Conservation (phyloP, 768 basidiomycete species). For the Lentinus tigrinus region DNA sequence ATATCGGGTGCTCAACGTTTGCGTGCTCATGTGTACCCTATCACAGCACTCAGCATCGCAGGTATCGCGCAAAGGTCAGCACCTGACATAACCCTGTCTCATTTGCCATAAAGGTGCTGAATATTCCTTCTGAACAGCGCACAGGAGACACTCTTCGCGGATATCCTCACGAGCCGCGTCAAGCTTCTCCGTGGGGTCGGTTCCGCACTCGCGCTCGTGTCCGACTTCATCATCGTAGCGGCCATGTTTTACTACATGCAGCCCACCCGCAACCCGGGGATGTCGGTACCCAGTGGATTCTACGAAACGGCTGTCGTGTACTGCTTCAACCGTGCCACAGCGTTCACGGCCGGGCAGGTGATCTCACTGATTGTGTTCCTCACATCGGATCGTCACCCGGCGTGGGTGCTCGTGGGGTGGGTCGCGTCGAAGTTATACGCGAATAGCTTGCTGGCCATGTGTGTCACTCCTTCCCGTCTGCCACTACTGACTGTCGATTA, state of each 20-base stretch:
- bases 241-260: conserved; percentile 19
- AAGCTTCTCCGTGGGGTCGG: conserved; percentile 14
- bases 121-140: neutral
- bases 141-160: conserved; percentile 9
- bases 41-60: neutral
- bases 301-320: conserved; percentile 18
- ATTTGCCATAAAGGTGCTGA: neutral
- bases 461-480: neutral
- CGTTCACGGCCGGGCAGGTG: conserved; percentile 13
- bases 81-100: neutral
- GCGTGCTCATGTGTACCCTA: neutral
- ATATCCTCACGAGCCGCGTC: conserved; percentile 8
- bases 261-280: conserved; percentile 12
- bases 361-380: conserved; percentile 5
- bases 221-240: conserved; percentile 16
- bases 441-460: conserved; percentile 23
- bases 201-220: conserved; percentile 9
- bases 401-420: conserved; percentile 24
- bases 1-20: neutral
- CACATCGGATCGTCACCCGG: conserved; percentile 10
- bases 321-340: conserved; percentile 22
- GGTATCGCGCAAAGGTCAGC: neutral
- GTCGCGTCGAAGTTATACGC: conserved; percentile 22
- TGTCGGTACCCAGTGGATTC: conserved; percentile 15
- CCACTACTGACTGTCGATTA: neutral